Evolutionary conservation across 2,329 filamentous ascomycete genomes (phyloP).

Genomic region (Curvularia eragrostidis): DNA sequence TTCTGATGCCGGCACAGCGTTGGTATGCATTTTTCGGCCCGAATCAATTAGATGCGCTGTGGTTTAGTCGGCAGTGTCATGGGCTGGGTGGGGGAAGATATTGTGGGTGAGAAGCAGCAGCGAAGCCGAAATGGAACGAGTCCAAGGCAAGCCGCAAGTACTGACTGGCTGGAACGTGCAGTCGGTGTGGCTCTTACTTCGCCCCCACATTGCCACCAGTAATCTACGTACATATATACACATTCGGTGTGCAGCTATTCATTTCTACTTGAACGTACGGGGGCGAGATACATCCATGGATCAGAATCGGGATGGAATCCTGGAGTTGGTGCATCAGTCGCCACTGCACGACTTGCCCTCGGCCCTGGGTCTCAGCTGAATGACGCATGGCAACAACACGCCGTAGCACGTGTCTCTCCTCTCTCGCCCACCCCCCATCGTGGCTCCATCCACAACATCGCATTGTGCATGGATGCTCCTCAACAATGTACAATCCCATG

Average conservation of each 20-base stretch:
- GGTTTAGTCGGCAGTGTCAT: conserved; percentile 10
- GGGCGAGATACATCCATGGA: neutral
- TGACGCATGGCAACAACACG: neutral
- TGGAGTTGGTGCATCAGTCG: neutral
- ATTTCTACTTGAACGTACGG: neutral
- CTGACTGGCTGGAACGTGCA: conserved; percentile 5
- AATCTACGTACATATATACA: neutral
- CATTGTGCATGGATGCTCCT: neutral
- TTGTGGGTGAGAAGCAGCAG: conserved; percentile 11
- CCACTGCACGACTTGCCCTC: neutral
- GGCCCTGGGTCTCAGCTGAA: neutral
- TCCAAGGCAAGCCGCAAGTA: neutral
- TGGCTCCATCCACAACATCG: neutral
- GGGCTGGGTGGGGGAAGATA: conserved; percentile 9
- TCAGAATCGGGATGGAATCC: neutral
- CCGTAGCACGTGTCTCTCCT: neutral
- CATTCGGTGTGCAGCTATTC: neutral
- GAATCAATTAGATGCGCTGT: conserved; percentile 15
- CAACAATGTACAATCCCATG: neutral
- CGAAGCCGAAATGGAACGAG: conserved; percentile 11
- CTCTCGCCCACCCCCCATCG: neutral
- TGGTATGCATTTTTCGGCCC: conserved; percentile 21
- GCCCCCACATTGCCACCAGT: conserved; percentile 9
- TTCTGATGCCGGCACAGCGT: conserved; percentile 14
- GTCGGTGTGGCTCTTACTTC: conserved; percentile 7